Conservation (phyloP, 306 rosid species). For the Castanea mollissima region DNA sequence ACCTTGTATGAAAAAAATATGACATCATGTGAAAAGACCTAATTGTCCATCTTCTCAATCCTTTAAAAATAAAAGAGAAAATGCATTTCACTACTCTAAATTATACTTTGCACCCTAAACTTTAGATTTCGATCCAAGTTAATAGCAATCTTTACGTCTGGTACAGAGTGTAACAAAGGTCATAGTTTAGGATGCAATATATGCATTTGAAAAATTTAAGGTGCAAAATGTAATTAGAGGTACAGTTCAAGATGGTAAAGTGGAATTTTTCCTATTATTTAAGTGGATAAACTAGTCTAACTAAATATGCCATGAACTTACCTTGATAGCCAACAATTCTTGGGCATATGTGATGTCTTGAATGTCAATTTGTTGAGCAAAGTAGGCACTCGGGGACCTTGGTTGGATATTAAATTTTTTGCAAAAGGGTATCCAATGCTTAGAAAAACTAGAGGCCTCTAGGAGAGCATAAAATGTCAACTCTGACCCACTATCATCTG, state of each 20-base stretch:
- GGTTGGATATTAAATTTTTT: conserved; percentile 49
- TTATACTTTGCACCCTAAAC: too few species aligned
- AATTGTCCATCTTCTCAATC: too few species aligned
- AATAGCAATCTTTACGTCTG: rapidly evolving
- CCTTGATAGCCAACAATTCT: conserved; percentile 47
- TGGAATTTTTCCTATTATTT: too few species aligned
- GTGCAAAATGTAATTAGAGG: too few species aligned
- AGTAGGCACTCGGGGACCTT: conserved; percentile 58
- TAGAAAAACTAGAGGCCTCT: conserved; percentile 50
- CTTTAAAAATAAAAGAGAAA: too few species aligned
- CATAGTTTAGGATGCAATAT: too few species aligned
- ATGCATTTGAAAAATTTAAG: too few species aligned
- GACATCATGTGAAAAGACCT: too few species aligned
- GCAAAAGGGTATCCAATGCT: conserved; percentile 70
- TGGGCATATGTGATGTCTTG: background rate
- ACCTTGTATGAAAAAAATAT: too few species aligned
- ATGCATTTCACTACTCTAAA: too few species aligned
- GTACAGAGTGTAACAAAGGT: too few species aligned
- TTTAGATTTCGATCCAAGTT: too few species aligned
- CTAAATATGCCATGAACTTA: background rate
- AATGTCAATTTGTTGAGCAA: conserved; percentile 21
- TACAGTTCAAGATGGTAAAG: rapidly evolving
- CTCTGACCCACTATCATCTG: conserved; percentile 68
- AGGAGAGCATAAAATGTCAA: conserved; percentile 68
- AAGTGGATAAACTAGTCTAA: background rate